A percentile compares a stretch with the other conserved stretches of the same genome.
These are phyloP conservation scores for Aspergillus fischeri DNA, from an alignment of 2,329 filamentous ascomycete species.

Conservation along the genomic window DNA sequence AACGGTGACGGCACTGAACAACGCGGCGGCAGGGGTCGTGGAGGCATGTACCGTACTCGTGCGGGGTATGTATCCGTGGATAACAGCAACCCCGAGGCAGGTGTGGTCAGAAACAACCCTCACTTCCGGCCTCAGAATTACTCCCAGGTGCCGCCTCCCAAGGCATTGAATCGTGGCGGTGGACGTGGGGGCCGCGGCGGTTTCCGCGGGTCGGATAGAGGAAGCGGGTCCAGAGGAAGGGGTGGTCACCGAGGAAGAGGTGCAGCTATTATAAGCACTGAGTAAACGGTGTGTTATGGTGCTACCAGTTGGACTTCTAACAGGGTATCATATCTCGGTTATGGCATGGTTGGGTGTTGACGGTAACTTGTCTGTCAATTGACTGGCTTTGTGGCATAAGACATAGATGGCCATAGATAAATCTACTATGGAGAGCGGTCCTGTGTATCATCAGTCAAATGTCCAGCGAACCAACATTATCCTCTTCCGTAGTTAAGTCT, in stretches of 20 bases:
- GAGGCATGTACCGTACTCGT: slow-evolving; percentile 24
- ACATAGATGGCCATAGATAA: neutral
- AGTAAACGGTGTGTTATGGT: neutral
- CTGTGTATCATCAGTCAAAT: neutral
- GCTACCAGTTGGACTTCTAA: neutral
- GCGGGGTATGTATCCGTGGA: slow-evolving; percentile 42
- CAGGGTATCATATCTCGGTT: neutral
- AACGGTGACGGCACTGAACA: slow-evolving; percentile 15
- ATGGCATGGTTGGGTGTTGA: neutral
- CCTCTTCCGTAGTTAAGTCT: neutral
- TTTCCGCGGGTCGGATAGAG: slow-evolving; percentile 21
- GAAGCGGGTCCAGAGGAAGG: slow-evolving; percentile 29
- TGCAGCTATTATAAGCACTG: slow-evolving; percentile 5
- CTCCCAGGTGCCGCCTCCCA: slow-evolving; percentile 48
- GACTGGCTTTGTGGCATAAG: neutral
- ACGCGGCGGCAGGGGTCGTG: slow-evolving; percentile 23
- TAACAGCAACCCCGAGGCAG: slow-evolving; percentile 49
- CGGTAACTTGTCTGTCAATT: neutral
- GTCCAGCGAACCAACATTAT: neutral
- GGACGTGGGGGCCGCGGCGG: slow-evolving; percentile 33
- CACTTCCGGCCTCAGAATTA: slow-evolving; percentile 54
- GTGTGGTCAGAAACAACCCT: slow-evolving; percentile 53
- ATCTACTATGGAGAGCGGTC: neutral
- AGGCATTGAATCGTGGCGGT: slow-evolving; percentile 35
- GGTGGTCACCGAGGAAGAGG: slow-evolving; percentile 26